Conservation (phyloP, 257 asterid species). For the Coffea eugenioides region DNA sequence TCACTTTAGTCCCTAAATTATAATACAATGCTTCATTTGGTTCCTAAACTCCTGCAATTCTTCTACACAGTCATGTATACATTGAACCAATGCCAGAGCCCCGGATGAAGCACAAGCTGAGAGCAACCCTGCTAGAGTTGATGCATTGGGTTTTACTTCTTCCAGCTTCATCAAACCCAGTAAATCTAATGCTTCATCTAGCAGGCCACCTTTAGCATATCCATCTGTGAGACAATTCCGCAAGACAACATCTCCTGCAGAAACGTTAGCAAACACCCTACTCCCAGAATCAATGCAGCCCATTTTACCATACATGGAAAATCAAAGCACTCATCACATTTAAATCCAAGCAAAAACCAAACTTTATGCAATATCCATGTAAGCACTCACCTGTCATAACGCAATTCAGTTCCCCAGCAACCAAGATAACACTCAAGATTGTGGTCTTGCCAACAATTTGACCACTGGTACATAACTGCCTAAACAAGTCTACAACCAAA, state of each 20-base stretch:
- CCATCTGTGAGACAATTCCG: conserved; percentile 75
- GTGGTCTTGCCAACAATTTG: conserved; percentile 32
- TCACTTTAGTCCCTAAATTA: no score
- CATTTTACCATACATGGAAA: conserved; percentile 56
- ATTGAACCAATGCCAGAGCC: conserved; percentile 35
- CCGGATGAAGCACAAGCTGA: conserved; percentile 53
- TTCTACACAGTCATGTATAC: conserved; percentile 30
- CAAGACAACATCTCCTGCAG: conserved; percentile 45
- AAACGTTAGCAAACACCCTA: conserved; percentile 44
- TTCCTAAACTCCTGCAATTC: conserved; percentile 17
- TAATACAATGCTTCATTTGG: no score
- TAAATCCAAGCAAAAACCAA: conserved; percentile 43
- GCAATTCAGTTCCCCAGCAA: conserved; percentile 25
- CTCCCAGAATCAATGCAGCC: conserved; percentile 31
- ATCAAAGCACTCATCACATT: conserved; percentile 41
- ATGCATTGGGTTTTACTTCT: conserved; percentile 40
- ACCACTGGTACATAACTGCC: conserved; percentile 25
- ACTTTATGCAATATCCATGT: conserved; percentile 49
- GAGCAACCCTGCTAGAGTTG: conserved; percentile 53
- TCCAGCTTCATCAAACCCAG: conserved; percentile 41
- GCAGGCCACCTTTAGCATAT: conserved; percentile 43
- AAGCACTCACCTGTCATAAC: conserved; percentile 31
- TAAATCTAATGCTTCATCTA: conserved; percentile 41
- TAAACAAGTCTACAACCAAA: conserved; percentile 41
- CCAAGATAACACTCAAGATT: conserved; percentile 38